A percentile compares a stretch with the other conserved stretches of the same genome.
Evolutionary conservation across 345 rosid genomes (phyloP).

Genomic region (Eucalyptus regnans): DNA sequence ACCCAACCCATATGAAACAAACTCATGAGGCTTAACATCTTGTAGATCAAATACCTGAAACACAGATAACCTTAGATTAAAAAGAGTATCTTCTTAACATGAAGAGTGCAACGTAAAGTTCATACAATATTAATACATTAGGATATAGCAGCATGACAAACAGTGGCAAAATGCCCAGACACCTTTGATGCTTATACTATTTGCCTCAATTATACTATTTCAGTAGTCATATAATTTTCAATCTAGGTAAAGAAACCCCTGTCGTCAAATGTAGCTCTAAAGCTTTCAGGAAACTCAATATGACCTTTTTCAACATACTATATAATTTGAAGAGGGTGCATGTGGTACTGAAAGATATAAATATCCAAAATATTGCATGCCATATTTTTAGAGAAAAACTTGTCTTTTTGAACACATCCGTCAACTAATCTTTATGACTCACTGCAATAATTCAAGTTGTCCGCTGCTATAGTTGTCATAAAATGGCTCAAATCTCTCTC

Average conservation of each 20-base stretch:
- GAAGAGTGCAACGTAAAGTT: neutral
- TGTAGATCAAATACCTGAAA: conserved; percentile 76
- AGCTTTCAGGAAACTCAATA: neutral
- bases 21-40: conserved; percentile 73
- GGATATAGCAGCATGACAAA: neutral
- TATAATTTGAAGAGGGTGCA: neutral
- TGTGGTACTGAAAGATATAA: neutral
- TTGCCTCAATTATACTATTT: neutral
- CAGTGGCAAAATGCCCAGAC: neutral
- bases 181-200: neutral
- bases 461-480: neutral
- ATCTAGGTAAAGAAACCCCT: neutral
- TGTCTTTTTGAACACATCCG: neutral
- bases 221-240: neutral
- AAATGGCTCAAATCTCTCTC: neutral
- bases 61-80: neutral
- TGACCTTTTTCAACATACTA: neutral
- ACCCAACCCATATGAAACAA: conserved; percentile 70
- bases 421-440: neutral
- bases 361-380: neutral
- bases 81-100: neutral
- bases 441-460: neutral
- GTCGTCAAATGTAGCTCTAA: neutral
- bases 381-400: neutral
- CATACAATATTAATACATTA: neutral